Base-by-base conservation (phyloP, 176 grass and related monocot genomes). In the Chrysopogon serrulatus region DNA sequence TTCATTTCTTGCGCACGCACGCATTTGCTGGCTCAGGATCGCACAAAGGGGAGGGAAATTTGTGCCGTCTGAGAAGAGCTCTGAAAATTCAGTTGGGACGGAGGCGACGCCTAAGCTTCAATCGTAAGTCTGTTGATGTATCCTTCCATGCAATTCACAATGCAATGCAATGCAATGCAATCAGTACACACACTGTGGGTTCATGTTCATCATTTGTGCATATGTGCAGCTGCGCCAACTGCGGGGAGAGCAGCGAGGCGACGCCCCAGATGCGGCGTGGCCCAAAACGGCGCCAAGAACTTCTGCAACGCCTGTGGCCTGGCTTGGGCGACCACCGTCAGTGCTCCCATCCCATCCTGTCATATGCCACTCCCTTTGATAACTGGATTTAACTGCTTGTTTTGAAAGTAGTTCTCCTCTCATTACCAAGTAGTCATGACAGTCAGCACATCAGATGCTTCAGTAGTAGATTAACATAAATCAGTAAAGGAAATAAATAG, bases 221-320 rank as follows among this genome's bases (percentile, higher is more conserved):
- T n/a, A n/a, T 21, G 43, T 74, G 19, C 84, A 91, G 89, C 32
- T 92, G 78, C 73, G 47, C 62, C 43, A 78, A 88, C 67, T 92
- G 90, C 44, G 74, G 53, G 24, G 69, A n/a, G 19, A 79, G 82
- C 69, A 85, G 63, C 49, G 77, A 83, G 19, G 74, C 31, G 43
- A 88, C 90, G 11, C 90, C 86, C 4, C 79, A 37, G 86, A 92
- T 92, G 90, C 86, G 82, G n/a, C 86, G 86, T 5, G 90, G 66
- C 3, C 90, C 90, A n/a, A n/a, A 49, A 53, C 68, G 90, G 86
- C 41, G 54, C 45, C 26, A 86, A 64, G 68, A 75, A 75, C 47
- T 78, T 90, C 48, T 90, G 80, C 80, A 90, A 90, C 16, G 89
- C 84, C 40, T 90, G 89, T 63, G 89, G 84, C 16, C 56, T 87